These are phyloP conservation scores for Lepiota subincarnata DNA, from an alignment of 768 basidiomycete genomes.

Conservation along the genomic window DNA sequence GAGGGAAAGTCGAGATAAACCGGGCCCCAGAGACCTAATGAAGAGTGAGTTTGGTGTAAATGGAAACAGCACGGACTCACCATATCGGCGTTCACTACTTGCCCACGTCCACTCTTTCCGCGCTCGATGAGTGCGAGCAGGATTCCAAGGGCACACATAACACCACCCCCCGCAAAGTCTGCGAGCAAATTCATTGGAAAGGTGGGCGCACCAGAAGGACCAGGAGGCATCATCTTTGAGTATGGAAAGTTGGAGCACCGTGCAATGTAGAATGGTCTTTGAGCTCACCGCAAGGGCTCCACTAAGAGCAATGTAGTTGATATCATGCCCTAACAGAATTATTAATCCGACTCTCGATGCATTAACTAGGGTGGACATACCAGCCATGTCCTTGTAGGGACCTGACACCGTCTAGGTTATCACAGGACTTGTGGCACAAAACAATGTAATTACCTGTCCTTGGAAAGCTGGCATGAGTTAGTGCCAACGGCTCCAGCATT, in stretches of 20 bases:
- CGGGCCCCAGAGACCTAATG: slow-evolving; percentile 74
- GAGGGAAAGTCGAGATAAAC: slow-evolving; percentile 70
- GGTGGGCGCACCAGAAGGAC: slow-evolving; percentile 53
- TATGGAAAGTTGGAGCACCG: neutral
- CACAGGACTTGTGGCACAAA: neutral
- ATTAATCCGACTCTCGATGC: neutral
- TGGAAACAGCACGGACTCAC: slow-evolving; percentile 27
- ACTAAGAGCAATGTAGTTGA: slow-evolving; percentile 80
- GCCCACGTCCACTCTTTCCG: slow-evolving; percentile 59
- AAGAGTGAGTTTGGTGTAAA: neutral
- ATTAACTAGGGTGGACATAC: slow-evolving; percentile 29
- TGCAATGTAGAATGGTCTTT: neutral
- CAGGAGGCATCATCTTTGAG: slow-evolving; percentile 58
- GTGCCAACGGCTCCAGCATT: neutral
- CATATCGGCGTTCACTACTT: slow-evolving; percentile 77
- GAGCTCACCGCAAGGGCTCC: slow-evolving; percentile 61
- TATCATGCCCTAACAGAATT: slow-evolving; percentile 60
- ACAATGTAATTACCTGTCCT: slow-evolving; percentile 40
- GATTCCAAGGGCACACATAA: slow-evolving; percentile 68
- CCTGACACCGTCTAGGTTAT: slow-evolving; percentile 34
- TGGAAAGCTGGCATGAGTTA: slow-evolving; percentile 44
- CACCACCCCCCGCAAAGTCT: slow-evolving; percentile 81
- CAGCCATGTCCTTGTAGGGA: slow-evolving; percentile 72
- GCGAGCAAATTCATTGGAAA: slow-evolving; percentile 76
- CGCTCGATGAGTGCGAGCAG: slow-evolving; percentile 73